Evolutionary conservation across 305 asterid species (phyloP).

Genomic region (Rubia peregrina): DNA sequence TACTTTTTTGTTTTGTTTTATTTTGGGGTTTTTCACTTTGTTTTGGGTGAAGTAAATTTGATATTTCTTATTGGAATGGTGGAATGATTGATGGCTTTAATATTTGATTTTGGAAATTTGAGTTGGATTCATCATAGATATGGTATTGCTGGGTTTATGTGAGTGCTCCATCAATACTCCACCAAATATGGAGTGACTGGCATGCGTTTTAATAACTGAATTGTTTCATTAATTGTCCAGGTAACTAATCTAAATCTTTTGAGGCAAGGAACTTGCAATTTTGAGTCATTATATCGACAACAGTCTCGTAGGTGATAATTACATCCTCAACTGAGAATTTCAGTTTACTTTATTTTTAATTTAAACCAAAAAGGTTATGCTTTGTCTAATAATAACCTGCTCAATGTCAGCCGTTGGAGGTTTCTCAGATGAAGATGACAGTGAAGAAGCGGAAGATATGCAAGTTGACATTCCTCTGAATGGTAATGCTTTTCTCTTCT

Average conservation of each 20-base stretch:
- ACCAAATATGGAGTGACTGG: slow-evolving; percentile 44
- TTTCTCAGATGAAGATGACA: slow-evolving; percentile 27
- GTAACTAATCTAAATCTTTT: slow-evolving; percentile 67
- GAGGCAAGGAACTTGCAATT: slow-evolving; percentile 75
- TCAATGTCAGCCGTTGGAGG: slow-evolving; percentile 28
- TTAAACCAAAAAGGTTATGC: not conserved
- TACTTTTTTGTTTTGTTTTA: no score
- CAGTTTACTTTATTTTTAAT: not conserved
- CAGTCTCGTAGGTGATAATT: slow-evolving; percentile 68
- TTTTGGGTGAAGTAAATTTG: no score
- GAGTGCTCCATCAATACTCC: slow-evolving; percentile 33
- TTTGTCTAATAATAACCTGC: not conserved
- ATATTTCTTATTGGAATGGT: no score
- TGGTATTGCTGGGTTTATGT: slow-evolving; percentile 19
- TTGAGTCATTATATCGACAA: slow-evolving; percentile 79
- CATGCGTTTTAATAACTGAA: not conserved
- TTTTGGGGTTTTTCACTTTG: no score
- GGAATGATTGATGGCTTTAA: no score
- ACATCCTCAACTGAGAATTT: not conserved
- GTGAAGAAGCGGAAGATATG: slow-evolving; percentile 13
- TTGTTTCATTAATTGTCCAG: slow-evolving; percentile 25
- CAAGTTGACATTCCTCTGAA: slow-evolving; percentile 19
- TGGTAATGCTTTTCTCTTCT: slow-evolving; percentile 20
- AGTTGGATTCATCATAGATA: no score
- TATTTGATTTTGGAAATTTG: not conserved